Evolutionary conservation across 1,139 yeast genomes (phyloP).

Genomic region (Debaryomyces fabryi): DNA sequence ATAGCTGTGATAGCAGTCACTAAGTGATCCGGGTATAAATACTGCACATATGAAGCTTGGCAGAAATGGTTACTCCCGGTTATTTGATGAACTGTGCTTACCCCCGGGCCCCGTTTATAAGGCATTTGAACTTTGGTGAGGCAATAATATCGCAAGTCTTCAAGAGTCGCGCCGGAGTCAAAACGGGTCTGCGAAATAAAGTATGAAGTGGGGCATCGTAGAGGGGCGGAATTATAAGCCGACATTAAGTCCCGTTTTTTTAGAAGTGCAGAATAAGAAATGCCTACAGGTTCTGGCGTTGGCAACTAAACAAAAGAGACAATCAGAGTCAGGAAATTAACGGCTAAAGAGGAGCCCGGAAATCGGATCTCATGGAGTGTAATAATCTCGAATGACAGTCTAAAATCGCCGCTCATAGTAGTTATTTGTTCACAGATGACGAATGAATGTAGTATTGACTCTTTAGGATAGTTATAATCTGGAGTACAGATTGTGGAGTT

Average conservation of each 20-base stretch:
- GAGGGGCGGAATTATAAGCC: neutral
- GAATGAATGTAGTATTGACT: neutral
- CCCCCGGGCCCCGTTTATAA: neutral
- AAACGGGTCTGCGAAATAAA: neutral
- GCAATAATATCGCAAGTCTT: neutral
- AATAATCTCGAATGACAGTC: neutral
- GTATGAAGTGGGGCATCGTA: neutral
- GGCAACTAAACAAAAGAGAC: neutral
- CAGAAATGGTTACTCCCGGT: neutral
- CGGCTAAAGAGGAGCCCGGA: neutral
- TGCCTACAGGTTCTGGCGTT: neutral
- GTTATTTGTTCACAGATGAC: neutral
- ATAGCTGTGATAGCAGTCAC: neutral
- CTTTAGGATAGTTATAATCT: neutral
- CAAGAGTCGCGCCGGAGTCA: neutral
- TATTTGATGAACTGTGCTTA: neutral
- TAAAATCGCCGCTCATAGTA: neutral
- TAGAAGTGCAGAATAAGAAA: neutral
- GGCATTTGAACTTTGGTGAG: neutral
- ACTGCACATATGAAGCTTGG: neutral
- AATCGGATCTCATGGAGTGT: neutral
- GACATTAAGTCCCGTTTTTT: neutral
- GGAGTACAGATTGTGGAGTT: conserved; percentile 3
- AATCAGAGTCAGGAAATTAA: neutral
- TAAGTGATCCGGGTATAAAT: neutral